Base-by-base conservation (phyloP, 805 yeast species). In the Candida pini region DNA sequence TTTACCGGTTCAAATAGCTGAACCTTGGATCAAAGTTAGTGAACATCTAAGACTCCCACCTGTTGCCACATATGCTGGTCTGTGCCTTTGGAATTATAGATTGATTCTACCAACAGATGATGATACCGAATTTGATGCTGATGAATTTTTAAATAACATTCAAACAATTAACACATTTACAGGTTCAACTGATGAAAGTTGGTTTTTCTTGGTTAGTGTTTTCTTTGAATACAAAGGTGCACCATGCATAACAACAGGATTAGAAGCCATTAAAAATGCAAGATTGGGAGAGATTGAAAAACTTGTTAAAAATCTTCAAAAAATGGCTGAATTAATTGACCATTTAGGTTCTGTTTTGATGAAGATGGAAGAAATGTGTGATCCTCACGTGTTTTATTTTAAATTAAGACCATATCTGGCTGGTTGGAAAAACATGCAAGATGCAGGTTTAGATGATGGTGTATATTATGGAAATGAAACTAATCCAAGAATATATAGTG, bases 401-500 rank as follows among this genome's bases (percentile, higher is more conserved):
- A 73, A 90, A 40, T 71, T 89, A 30, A 71, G 97, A 51, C 97
- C 97, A 1, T 89, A 73, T 49, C 64, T 90, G 44, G 96, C 96
- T 1, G 97, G 97, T 2, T 90, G 96, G 94, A 79, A 78, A 53
- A 85, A 85, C 51, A 89, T 90, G 96, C 76, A 73, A 18, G 86
- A 76, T 36, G 88, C 81, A 2, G 97, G 97, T 0, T 67, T 89
- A 38, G 66, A 66, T 31, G 59, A 78, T 39, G 97, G 97, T 1
- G 80, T 89, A 2, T 63, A 68, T 31, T 89, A 89, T 53, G 95
- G 94, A 18, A 66, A 71, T 35, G 87, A 79, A 50, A 51, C 56
- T 2, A 56, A 47, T 19, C 81, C 76, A 32, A 64, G 81, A 47
- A 54, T 60, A 22, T 81, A 72, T 55, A 69, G 95, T 13, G 97